Evolutionary conservation across 352 stramenopile species (phyloP), one percentile per base, ranked within the genome.

Genomic region (Saprolegnia diclina): DNA sequence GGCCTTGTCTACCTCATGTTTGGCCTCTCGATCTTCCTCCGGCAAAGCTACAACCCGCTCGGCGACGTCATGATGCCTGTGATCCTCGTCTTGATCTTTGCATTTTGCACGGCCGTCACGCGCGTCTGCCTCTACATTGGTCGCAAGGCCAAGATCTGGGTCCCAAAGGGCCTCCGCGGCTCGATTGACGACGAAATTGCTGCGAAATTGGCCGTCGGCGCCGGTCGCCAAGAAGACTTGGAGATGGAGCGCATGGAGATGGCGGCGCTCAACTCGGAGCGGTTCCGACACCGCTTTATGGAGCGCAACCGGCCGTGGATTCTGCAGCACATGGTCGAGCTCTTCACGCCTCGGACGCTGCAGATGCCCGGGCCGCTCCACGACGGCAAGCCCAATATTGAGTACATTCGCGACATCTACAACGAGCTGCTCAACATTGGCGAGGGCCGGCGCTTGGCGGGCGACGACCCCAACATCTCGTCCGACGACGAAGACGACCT

Each of bases 231-330:
- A 77, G 89, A 87, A 73, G 95, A 98, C 66, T 77, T 98, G 16
- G 96, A 99, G 79, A 83, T 92, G 64, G 96, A 99, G 74, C 82
- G 95, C 6, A 80, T 98, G 46, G 96, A 99, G 73, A 79, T 98
- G 18, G 85, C 97, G 57, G 95, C 94, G 21, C 83, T 99, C 70
- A 99, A 99, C 77, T 98, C 89, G 72, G 95, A 98, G 73, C 79
- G 90, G 16, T 99, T 99, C 75, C 83, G 95, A 13, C 94, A 98
- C 69, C 86, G 96, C 14, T 99, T 99, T 73, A 81, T 99, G 40
- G 94, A 99, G 53, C 89, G 94, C 53, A 99, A 99, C 76, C 81
- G 92, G 0, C 95, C 96, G 21, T 99, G 96, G 96, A 91, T 99
- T 29, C 73, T 99, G 18, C 92, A 98, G 69, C 96, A 99, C 76